Evolutionary conservation across 2,329 filamentous ascomycete genomes (phyloP).

Genomic region (Penicillium sp.): DNA sequence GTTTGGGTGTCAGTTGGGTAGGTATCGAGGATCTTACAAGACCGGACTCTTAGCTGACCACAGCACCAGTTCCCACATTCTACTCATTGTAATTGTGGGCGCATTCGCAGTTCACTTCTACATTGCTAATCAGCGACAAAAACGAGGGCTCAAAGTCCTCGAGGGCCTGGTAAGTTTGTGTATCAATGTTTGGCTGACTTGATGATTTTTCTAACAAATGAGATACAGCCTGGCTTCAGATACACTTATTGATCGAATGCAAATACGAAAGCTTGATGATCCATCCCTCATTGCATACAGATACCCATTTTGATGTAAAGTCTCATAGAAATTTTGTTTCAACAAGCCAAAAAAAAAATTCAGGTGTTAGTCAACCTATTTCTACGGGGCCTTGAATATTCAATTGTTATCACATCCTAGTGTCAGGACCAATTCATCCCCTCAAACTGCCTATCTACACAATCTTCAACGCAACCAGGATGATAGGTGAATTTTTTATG

Average conservation of each 20-base stretch:
- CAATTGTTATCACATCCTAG: background rate
- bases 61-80: constrained; percentile 52
- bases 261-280: background rate
- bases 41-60: background rate
- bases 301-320: background rate
- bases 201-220: constrained; percentile 1
- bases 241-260: constrained; percentile 33
- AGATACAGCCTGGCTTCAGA: constrained; percentile 31
- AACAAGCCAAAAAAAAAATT: no score
- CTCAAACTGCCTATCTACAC: no score
- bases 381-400: background rate
- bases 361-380: no score
- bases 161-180: constrained; percentile 45
- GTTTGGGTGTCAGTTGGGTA: constrained; percentile 65
- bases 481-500: no score
- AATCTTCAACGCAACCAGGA: no score
- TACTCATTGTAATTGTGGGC: constrained; percentile 56
- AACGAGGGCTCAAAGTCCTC: constrained; percentile 48
- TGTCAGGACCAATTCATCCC: no score
- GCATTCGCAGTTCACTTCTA: constrained; percentile 57
- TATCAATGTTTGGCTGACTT: background rate
- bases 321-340: no score
- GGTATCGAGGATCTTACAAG: constrained; percentile 1
- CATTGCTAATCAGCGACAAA: constrained; percentile 51
- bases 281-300: background rate